phyloP scores from a whole-genome alignment of 352 stramenopile genomes.

The Albugo candida region DNA sequence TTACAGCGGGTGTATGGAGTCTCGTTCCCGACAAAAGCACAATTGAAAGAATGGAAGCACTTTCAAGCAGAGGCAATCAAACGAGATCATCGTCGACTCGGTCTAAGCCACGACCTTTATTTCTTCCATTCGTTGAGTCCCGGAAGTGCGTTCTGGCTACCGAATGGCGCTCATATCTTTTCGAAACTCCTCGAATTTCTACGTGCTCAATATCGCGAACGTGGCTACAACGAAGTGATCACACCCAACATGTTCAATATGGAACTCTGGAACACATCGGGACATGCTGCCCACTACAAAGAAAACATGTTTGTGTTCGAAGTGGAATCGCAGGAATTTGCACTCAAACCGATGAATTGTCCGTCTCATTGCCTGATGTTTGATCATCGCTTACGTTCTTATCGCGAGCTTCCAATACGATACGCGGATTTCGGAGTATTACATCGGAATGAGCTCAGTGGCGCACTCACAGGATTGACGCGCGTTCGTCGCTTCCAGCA shows the following conservation, averaged over 20 bases:
- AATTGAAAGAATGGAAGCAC: slow-evolving; percentile 94
- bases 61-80: slow-evolving; percentile 92
- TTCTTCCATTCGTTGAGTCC: slow-evolving; percentile 87
- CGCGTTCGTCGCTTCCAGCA: slow-evolving; percentile 94
- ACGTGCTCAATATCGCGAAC: slow-evolving; percentile 52
- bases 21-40: slow-evolving; percentile 95
- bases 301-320: slow-evolving; percentile 98
- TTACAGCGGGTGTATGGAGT: slow-evolving; percentile 96
- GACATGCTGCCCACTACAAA: slow-evolving; percentile 95
- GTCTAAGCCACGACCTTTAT: slow-evolving; percentile 89
- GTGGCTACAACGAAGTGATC: slow-evolving; percentile 85
- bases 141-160: slow-evolving; percentile 91
- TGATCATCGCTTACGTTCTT: slow-evolving; percentile 82
- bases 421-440: slow-evolving; percentile 97
- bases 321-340: slow-evolving; percentile 86
- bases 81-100: slow-evolving; percentile 90
- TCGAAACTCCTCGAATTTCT: slow-evolving; percentile 97
- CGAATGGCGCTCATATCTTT: slow-evolving; percentile 92
- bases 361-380: slow-evolving; percentile 98
- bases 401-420: slow-evolving; percentile 92
- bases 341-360: slow-evolving; percentile 99
- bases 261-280: slow-evolving; percentile 92
- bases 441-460: slow-evolving; percentile 92
- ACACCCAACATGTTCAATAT: slow-evolving; percentile 98
- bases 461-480: slow-evolving; percentile 92